Percentiles rank a stretch among this genome's conserved stretches.
These are phyloP conservation scores for Dactylellina cionopaga DNA, from an alignment of 2,329 filamentous ascomycete species.

Conservation along the genomic window DNA sequence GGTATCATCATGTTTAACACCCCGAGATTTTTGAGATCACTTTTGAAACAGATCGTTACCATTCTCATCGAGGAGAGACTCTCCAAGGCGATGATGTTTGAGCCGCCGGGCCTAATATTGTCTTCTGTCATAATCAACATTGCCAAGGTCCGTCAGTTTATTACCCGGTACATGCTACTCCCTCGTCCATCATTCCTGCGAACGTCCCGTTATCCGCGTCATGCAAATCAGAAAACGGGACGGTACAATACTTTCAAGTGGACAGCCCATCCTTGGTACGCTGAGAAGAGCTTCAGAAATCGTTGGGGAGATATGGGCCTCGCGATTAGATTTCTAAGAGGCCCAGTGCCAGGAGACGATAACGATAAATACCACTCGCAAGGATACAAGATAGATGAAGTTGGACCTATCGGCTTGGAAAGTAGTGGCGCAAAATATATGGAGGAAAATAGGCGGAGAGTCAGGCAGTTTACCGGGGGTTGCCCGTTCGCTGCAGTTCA, in stretches of 20 bases:
- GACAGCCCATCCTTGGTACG: slow-evolving; percentile 73
- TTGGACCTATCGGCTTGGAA: slow-evolving; percentile 52
- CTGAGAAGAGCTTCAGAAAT: slow-evolving; percentile 68
- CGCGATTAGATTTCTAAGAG: slow-evolving; percentile 63
- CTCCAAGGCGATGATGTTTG: slow-evolving; percentile 72
- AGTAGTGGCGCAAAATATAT: slow-evolving; percentile 1
- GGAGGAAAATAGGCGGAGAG: not conserved
- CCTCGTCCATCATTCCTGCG: slow-evolving; percentile 66
- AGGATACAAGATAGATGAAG: slow-evolving; percentile 62
- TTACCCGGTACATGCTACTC: slow-evolving; percentile 68
- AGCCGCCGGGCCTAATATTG: not conserved
- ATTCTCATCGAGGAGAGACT: slow-evolving; percentile 73
- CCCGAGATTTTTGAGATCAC: slow-evolving; percentile 59
- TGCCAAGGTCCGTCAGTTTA: slow-evolving; percentile 66
- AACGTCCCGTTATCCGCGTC: slow-evolving; percentile 61
- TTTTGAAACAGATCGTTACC: slow-evolving; percentile 66
- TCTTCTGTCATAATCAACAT: slow-evolving; percentile 62
- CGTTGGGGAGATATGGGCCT: slow-evolving; percentile 70
- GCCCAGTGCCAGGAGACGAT: slow-evolving; percentile 65
- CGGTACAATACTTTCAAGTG: slow-evolving; percentile 66
- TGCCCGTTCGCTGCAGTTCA: not conserved
- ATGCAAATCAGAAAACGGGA: slow-evolving; percentile 66
- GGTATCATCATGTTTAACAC: slow-evolving; percentile 67
- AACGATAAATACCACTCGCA: slow-evolving; percentile 64
- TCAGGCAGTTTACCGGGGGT: not conserved